These are phyloP conservation scores for Avicennia marina DNA, from an alignment of 257 asterid species.

Conservation along the genomic window DNA sequence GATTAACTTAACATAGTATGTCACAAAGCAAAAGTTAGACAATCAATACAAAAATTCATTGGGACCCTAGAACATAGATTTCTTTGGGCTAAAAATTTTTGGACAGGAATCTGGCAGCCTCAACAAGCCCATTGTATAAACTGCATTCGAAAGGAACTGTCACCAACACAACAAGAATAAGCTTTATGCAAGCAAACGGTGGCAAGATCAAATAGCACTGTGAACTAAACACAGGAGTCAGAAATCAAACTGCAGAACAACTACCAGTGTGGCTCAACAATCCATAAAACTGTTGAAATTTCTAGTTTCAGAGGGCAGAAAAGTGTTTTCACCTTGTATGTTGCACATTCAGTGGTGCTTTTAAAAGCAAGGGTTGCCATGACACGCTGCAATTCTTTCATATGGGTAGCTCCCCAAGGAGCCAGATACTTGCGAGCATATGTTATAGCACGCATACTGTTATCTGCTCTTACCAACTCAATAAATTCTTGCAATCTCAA, in stretches of 20 bases:
- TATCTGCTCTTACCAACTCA: slow-evolving; percentile 83
- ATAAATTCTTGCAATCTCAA: slow-evolving; percentile 91
- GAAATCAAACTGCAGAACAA: slow-evolving; percentile 10
- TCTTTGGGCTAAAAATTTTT: too few relatives aligned
- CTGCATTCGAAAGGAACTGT: too few relatives aligned
- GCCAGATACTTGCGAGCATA: slow-evolving; percentile 91
- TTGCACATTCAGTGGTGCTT: slow-evolving; percentile 75
- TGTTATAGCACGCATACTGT: slow-evolving; percentile 65
- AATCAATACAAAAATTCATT: too few relatives aligned
- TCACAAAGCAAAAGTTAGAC: too few relatives aligned
- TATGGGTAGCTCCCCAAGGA: slow-evolving; percentile 87
- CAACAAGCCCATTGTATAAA: too few relatives aligned
- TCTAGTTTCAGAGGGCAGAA: slow-evolving; percentile 1
- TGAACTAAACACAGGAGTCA: not conserved
- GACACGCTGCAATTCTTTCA: slow-evolving; percentile 95
- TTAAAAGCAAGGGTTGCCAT: slow-evolving; percentile 89
- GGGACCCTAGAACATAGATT: too few relatives aligned
- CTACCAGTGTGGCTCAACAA: slow-evolving; percentile 2
- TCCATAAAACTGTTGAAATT: slow-evolving; percentile 1
- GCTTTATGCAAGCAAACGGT: not conserved
- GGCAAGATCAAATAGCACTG: not conserved
- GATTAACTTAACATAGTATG: too few relatives aligned
- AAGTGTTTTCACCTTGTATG: slow-evolving; percentile 62
- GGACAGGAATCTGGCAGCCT: too few relatives aligned
- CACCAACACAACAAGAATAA: not conserved